Percentiles rank a stretch among this genome's conserved stretches.
Conservation (phyloP, 2,329 filamentous ascomycete species). For the Arthrobotrys sinensis region DNA sequence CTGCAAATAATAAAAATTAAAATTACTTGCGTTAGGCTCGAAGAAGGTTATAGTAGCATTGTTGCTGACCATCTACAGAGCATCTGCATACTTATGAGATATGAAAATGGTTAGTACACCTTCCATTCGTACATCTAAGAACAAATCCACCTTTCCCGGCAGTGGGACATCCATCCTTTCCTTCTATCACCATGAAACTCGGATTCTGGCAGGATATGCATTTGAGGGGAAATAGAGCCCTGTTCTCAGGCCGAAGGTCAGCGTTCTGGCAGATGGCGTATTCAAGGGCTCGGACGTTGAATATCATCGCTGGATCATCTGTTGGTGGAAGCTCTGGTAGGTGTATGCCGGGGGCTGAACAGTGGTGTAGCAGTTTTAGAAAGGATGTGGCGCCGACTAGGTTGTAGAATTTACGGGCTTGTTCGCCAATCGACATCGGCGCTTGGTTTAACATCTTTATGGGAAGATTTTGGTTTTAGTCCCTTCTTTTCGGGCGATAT, state of each 20-base stretch:
- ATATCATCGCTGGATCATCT: background rate
- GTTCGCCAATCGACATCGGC: background rate
- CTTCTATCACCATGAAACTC: conserved; percentile 1
- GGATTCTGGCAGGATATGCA: conserved; percentile 16
- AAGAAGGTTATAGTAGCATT: too few species aligned
- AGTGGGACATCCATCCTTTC: conserved; percentile 5
- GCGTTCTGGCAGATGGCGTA: conserved; percentile 7
- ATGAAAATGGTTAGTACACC: conserved; percentile 43
- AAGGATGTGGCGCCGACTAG: background rate
- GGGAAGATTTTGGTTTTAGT: background rate
- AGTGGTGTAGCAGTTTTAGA: background rate
- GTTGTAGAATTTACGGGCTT: background rate
- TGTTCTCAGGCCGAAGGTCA: background rate
- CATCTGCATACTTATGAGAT: background rate
- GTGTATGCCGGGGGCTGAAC: background rate
- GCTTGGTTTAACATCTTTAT: background rate
- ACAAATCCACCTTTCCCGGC: background rate
- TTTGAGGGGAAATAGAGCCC: background rate
- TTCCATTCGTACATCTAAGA: conserved; percentile 10
- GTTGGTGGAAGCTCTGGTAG: background rate
- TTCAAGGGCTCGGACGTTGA: conserved; percentile 9
- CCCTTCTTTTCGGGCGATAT: background rate
- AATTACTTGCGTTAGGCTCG: too few species aligned
- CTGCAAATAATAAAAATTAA: background rate
- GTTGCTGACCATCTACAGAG: too few species aligned